Evolutionary conservation across 2,329 filamentous ascomycete genomes (phyloP).

Genomic region (Colletotrichum sp.): DNA sequence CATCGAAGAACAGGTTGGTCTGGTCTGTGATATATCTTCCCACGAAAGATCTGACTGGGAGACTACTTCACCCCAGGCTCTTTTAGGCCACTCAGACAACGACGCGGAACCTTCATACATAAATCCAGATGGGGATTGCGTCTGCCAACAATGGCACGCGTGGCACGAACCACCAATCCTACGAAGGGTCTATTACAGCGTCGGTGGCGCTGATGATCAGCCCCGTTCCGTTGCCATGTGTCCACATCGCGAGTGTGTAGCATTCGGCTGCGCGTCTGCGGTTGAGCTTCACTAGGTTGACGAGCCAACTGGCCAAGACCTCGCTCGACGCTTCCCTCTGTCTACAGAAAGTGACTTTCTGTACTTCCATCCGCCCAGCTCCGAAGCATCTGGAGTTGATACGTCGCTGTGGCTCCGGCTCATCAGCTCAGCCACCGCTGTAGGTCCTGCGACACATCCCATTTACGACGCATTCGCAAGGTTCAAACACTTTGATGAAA

Average conservation of each 20-base stretch:
- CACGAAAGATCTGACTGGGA: background rate
- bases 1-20: constrained; percentile 63
- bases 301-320: constrained; percentile 48
- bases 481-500: background rate
- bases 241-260: constrained; percentile 67
- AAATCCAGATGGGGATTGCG: constrained; percentile 11
- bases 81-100: background rate
- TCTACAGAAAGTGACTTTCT: constrained; percentile 58
- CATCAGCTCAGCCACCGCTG: constrained; percentile 62
- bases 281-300: constrained; percentile 68
- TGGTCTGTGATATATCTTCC: constrained; percentile 60
- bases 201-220: constrained; percentile 66
- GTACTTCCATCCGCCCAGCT: constrained; percentile 63
- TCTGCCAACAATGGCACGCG: constrained; percentile 27
- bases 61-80: background rate
- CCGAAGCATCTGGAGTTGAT: constrained; percentile 40
- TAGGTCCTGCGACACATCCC: constrained; percentile 26
- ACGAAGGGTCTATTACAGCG: constrained; percentile 39
- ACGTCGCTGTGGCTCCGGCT: constrained; percentile 62
- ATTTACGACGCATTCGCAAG: constrained; percentile 4
- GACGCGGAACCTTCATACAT: background rate
- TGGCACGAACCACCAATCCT: constrained; percentile 20
- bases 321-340: constrained; percentile 61
- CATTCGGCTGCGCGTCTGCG: constrained; percentile 67
- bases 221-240: constrained; percentile 70